Evolutionary conservation across 148 eudicot genomes (phyloP).

Genomic region (Vaccinium darrowii): DNA sequence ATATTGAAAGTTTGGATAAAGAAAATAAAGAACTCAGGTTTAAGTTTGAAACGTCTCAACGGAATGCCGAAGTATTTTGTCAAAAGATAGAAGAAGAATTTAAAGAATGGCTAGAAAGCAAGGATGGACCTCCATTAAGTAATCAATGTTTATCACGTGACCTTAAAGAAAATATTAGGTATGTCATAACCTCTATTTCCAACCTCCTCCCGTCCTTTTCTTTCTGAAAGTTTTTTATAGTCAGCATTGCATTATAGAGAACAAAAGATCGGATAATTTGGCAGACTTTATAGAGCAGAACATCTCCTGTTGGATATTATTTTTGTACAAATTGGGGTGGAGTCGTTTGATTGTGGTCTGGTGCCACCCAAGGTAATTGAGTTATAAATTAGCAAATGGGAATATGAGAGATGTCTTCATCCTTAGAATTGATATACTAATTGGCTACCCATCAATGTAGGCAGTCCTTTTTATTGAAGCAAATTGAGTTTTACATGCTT

Average conservation of each 20-base stretch:
- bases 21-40: constrained; percentile 48
- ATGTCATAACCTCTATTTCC: not conserved
- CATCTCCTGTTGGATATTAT: not conserved
- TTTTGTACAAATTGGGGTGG: not conserved
- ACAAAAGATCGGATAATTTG: too few relatives aligned
- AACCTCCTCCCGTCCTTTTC: not conserved
- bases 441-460: not conserved
- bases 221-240: not conserved
- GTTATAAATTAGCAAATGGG: not conserved
- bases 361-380: constrained; percentile 1
- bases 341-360: not conserved
- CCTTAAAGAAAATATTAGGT: constrained; percentile 32
- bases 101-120: constrained; percentile 15
- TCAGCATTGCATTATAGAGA: not conserved
- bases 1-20: constrained; percentile 37
- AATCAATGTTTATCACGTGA: constrained; percentile 12
- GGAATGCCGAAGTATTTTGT: constrained; percentile 29
- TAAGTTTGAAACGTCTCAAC: constrained; percentile 37
- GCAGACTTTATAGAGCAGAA: not conserved
- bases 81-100: constrained; percentile 40
- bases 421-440: constrained; percentile 4
- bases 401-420: constrained; percentile 2
- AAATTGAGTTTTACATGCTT: not conserved
- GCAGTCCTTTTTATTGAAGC: not conserved
- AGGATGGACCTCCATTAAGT: constrained; percentile 1